Evolutionary conservation across 352 stramenopile genomes (phyloP).

Genomic region (Globisporangium ultimum): DNA sequence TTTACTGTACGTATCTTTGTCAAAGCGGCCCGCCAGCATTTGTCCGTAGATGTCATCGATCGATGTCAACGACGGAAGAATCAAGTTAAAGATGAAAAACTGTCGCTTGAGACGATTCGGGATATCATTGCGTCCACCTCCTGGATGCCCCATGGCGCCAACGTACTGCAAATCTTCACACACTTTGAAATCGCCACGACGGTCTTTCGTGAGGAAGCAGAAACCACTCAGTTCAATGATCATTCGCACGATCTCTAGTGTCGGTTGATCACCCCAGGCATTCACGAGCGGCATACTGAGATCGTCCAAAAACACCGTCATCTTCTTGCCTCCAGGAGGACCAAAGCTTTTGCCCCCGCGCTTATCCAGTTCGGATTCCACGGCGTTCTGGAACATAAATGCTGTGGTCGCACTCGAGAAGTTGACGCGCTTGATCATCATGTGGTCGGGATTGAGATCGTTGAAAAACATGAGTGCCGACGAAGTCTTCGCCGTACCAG

Average conservation of each 20-base stretch:
- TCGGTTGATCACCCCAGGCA: constrained; percentile 97
- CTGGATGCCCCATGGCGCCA: constrained; percentile 96
- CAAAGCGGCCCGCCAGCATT: constrained; percentile 96
- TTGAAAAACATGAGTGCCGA: constrained; percentile 98
- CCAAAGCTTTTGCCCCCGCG: constrained; percentile 97
- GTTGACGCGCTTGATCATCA: constrained; percentile 98
- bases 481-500: constrained; percentile 97
- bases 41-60: constrained; percentile 99
- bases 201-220: constrained; percentile 98
- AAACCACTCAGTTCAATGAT: constrained; percentile 97
- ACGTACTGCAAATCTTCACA: constrained; percentile 98
- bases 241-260: constrained; percentile 96
- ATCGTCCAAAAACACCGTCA: constrained; percentile 99
- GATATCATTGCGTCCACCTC: constrained; percentile 98
- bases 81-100: constrained; percentile 99
- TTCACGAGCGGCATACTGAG: constrained; percentile 98
- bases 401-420: constrained; percentile 97
- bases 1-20: constrained; percentile 81
- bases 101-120: constrained; percentile 99
- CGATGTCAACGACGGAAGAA: constrained; percentile 95
- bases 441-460: constrained; percentile 90
- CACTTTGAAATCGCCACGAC: constrained; percentile 97
- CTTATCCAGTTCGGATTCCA: constrained; percentile 98
- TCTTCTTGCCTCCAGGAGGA: constrained; percentile 96
- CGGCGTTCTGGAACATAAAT: constrained; percentile 97